Evolutionary conservation across 2,329 filamentous ascomycete species (phyloP).

Genomic region (Ciborinia camelliae): DNA sequence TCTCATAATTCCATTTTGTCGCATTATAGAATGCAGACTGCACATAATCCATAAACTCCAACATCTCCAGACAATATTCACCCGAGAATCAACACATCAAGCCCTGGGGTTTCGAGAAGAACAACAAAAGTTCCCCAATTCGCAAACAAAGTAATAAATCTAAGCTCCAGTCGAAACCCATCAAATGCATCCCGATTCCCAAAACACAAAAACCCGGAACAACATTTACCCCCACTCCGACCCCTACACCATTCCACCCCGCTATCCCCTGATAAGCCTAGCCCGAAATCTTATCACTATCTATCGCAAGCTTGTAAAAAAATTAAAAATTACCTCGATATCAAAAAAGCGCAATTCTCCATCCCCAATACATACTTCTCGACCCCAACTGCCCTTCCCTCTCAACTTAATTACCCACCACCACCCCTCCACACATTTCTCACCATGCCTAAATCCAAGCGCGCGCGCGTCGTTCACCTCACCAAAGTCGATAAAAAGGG

Average conservation of each 20-base stretch:
- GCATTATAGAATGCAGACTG: conserved; percentile 85
- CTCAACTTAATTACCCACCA: background rate
- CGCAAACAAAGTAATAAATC: background rate
- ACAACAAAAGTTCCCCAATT: background rate
- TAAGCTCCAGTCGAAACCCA: background rate
- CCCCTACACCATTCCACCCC: background rate
- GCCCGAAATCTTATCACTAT: conserved; percentile 21
- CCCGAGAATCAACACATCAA: conserved; percentile 8
- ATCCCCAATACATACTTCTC: background rate
- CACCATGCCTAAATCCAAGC: conserved; percentile 92
- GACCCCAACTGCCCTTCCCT: background rate
- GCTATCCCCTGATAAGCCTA: conserved; percentile 19
- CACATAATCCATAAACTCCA: conserved; percentile 97
- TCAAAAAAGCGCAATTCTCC: conserved; percentile 17
- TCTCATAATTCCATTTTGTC: conserved; percentile 86
- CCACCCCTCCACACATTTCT: background rate
- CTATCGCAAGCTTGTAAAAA: conserved; percentile 24
- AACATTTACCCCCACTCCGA: conserved; percentile 16
- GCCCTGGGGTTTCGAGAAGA: background rate
- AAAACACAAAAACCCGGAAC: conserved; percentile 13
- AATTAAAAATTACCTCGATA: conserved; percentile 23
- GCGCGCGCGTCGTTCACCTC: conserved; percentile 82
- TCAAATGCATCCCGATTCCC: background rate
- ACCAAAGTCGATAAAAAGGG: conserved; percentile 91
- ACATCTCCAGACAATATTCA: conserved; percentile 53